Evolutionary conservation across 2,329 filamentous ascomycete genomes (phyloP), one percentile per base, ranked within the genome.

Genomic region (Penicillium freii): DNA sequence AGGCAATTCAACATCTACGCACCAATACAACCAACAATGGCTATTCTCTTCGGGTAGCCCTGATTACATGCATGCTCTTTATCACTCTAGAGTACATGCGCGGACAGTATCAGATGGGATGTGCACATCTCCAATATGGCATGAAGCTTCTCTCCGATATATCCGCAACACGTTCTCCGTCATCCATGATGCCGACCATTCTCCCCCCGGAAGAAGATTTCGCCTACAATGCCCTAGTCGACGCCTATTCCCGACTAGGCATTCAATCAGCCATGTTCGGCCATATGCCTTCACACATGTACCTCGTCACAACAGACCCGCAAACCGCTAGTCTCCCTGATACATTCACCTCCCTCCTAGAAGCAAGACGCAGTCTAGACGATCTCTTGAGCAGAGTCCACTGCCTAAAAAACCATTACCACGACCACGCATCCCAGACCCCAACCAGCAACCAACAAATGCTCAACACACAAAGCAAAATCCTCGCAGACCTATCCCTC

Each of bases 21-120:
- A 61, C 54, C 5, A 72, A 71, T 40, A 59, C 71, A 13, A 44
- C 49, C 13, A 50, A 45, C 19, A 62, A 55, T 19, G 64, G 66
- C n/a, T 68, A 65, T 11, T 72, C 72, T 2, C 46, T 72, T 0
- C 69, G 71, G 2, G 64, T 77, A n/a, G 69, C 72, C 2, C 65
- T 80, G n/a, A 74, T 79, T 33, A 68, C 72, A 1, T 80, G 77
- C 49, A 64, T 77, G 49, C 29, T 79, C 0, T 79, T 80, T 51
- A 67, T 75, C 2, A 73, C 67, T 36, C 56, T 79, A 39, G 78
- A 80, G 47, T 72, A 74, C 25, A 60, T 79, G 5, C 71, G 74
- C 5, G 71, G 71, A 0, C 65, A 68, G 29, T 70, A 68, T 57
- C 39, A 61, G 25, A 65, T 64, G 31, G 66, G 65, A 3, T 56